Conservation (phyloP, 2,329 filamentous ascomycete genomes). For the Monilinia fructigena region DNA sequence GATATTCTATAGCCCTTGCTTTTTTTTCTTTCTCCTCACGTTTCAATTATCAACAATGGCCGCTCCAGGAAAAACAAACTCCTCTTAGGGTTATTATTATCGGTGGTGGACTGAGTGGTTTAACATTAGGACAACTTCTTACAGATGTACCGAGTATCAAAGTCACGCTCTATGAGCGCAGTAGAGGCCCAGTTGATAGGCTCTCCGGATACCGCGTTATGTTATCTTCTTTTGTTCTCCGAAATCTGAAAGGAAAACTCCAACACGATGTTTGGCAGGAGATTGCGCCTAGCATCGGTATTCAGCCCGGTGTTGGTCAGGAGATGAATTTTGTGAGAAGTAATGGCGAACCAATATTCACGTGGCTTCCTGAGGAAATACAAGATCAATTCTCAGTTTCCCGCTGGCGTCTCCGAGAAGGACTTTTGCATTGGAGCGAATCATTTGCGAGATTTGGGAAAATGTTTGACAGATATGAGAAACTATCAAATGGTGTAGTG, state of each 20-base stretch:
- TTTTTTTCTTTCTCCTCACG: not conserved
- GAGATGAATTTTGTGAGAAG: constrained; percentile 34
- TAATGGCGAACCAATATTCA: constrained; percentile 32
- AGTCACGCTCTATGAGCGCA: constrained; percentile 35
- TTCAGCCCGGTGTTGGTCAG: constrained; percentile 32
- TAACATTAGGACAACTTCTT: constrained; percentile 35
- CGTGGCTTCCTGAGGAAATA: constrained; percentile 32
- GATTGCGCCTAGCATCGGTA: constrained; percentile 30
- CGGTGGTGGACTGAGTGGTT: constrained; percentile 35
- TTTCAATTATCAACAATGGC: not conserved
- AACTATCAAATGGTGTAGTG: constrained; percentile 37
- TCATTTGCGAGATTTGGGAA: constrained; percentile 40
- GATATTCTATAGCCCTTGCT: not conserved
- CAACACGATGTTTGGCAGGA: constrained; percentile 29
- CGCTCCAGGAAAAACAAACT: not conserved
- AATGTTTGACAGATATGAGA: constrained; percentile 36
- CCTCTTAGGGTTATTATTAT: constrained; percentile 33
- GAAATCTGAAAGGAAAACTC: constrained; percentile 32
- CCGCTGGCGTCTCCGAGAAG: constrained; percentile 33
- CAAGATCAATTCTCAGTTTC: constrained; percentile 35
- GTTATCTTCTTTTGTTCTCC: constrained; percentile 34
- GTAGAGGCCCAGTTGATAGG: constrained; percentile 26
- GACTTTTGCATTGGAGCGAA: constrained; percentile 30
- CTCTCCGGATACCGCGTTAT: constrained; percentile 36
- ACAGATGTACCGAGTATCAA: constrained; percentile 27